Evolutionary conservation across 2,329 filamentous ascomycete genomes (phyloP).

Genomic region (Gaeumannomyces sp.): DNA sequence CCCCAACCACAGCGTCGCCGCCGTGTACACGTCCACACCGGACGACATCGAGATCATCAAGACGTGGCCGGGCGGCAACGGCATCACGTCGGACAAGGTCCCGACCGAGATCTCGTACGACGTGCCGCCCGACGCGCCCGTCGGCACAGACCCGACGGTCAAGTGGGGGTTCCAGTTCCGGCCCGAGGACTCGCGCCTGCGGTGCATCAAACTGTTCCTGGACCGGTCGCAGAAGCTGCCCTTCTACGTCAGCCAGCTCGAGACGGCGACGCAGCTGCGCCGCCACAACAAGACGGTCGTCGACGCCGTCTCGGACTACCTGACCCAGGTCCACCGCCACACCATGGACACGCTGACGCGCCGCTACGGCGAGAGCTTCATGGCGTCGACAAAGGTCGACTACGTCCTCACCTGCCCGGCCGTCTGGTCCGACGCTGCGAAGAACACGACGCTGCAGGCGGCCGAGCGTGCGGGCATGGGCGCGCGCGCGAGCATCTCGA

Average conservation of each 20-base stretch:
- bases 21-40: slow-evolving; percentile 67
- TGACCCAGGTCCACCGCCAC: slow-evolving; percentile 69
- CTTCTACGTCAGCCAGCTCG: slow-evolving; percentile 71
- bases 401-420: slow-evolving; percentile 78
- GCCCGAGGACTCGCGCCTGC: slow-evolving; percentile 67
- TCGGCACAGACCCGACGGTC: slow-evolving; percentile 39
- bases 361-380: slow-evolving; percentile 72
- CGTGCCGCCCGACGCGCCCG: slow-evolving; percentile 29
- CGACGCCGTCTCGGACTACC: slow-evolving; percentile 73
- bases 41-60: slow-evolving; percentile 82
- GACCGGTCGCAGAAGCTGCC: slow-evolving; percentile 75
- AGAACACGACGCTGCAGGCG: slow-evolving; percentile 72
- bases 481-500: slow-evolving; percentile 60
- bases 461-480: slow-evolving; percentile 77
- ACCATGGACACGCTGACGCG: slow-evolving; percentile 72
- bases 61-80: slow-evolving; percentile 76
- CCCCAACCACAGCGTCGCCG: slow-evolving; percentile 49
- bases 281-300: slow-evolving; percentile 70
- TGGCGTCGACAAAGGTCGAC: slow-evolving; percentile 68
- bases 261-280: slow-evolving; percentile 71
- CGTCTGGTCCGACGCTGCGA: slow-evolving; percentile 81
- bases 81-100: slow-evolving; percentile 83
- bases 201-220: slow-evolving; percentile 80
- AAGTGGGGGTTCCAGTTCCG: slow-evolving; percentile 84
- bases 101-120: slow-evolving; percentile 70